Base-by-base conservation (phyloP, 371 early-diverging fungal genomes). In the Apophysomyces elegans region DNA sequence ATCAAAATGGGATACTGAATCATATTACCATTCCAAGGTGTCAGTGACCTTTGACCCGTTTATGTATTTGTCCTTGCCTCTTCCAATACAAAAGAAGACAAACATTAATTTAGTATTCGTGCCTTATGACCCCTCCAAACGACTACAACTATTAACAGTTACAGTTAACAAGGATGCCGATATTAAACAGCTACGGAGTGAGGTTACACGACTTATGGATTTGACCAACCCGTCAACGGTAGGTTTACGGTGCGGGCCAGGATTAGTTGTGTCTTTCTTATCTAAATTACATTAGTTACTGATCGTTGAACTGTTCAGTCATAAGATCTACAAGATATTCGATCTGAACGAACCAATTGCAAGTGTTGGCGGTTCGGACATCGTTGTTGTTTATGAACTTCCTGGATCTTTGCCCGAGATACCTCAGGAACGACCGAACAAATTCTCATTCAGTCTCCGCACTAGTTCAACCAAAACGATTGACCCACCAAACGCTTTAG, bases 11-110 rank as follows among this genome's bases (percentile, higher is more conserved):
- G 21, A 8, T 50, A 26, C 21, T 50, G 54, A 50, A 38, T 66
- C 32, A 26, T 41, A 44, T 35, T 56, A 4, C n/a, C 54, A 12
- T 41, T 44, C 37, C 13, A 13, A 37, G 69, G 68, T 77, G 7
- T 83, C 83, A 9, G 76, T 82, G 26, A 88, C 84, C 7, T 86
- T 84, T 65, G 91, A 91, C 61, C 87, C 88, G 0, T 86, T 85
- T 69, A 81, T 84, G 85, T 78, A 77, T 59, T 66, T 84, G 32
- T 78, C 83, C n/a, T 61, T 84, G 44, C 84, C 86, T 13, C 58
- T 86, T 8, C 85, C 85, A 0, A 68, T 73, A 43, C 67, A 63
- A 61, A 77, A 73, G 62, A 71, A 66, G 44, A 69, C 63, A 62
- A 58, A 68, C 6, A 64, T 85, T 35, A 76, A 71, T 9, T 39